Base-by-base conservation (phyloP, 176 grass and related monocot species). In the Coix lacrymajobi region DNA sequence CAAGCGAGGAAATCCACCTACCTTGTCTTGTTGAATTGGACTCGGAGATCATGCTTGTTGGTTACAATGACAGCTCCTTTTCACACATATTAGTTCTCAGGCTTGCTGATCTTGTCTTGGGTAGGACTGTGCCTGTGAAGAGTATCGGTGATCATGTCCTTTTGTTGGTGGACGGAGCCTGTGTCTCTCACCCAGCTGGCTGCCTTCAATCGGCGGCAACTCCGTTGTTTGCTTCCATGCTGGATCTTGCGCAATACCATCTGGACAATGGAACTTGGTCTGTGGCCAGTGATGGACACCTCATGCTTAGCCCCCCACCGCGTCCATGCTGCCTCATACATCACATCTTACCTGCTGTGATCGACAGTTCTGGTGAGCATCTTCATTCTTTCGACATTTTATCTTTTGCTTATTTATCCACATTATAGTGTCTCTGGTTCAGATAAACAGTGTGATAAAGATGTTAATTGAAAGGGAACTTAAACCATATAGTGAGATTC, bases 1-100 rank as follows among this genome's bases (percentile, higher is more conserved):
- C 66, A 32, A 81, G 79, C 25, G 9, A 71, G 25, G 79, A 81
- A 41, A 71, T 71, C 49, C 24, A 81, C 79, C 37, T 31, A 3
- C 79, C 79, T 22, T 61, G 5, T 13, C 17, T 81, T 26, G 66
- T 81, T 69, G 79, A 81, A 81, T 71, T 81, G 49, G 67, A 71
- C 49, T 81, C 51, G 3, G 15, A 60, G 66, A 41, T 81, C 51
- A 60, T 81, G 79, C 51, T 81, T 38, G 49, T 81, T 0, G 79
- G 66, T 37, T 81, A 71, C 79, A 58, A 58, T 68, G 78, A 54
- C 31, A 80, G 63, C 20, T 80, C 62, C 63, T 67, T 80, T 66
- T 80, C 62, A 8, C 63, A n/a, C 20, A 80, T 80, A 11, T 10
- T 80, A 44, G 44, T 80, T 52, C 44, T 80, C 62, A 80, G 13